Base-by-base conservation (phyloP, 352 stramenopile genomes). In the Globisporangium emineosum region DNA sequence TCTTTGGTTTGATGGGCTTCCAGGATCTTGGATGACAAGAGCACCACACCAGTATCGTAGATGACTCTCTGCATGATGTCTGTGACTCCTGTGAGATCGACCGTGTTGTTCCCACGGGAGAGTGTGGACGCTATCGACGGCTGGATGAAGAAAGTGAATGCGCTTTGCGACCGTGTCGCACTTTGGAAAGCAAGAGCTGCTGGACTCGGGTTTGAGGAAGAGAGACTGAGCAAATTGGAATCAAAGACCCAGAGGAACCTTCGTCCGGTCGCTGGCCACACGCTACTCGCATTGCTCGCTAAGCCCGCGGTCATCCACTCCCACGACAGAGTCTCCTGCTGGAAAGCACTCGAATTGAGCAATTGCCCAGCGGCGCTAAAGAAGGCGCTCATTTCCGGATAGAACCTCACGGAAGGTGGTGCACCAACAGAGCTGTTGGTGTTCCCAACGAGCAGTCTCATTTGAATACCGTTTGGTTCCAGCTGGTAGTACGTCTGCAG, bases 401-500 rank as follows among this genome's bases (percentile, higher is more conserved):
- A 62, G 17, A 65, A 73, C 30, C 50, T 19, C 2, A 47, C 19
- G 10, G 49, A 65, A 27, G 45, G 58, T 30, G 60, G 32, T 12
- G 42, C 7, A 27, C 30, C 7, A 30, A 10, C 56, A 49, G 55
- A 25, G 57, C 60, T 59, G 27, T 49, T 42, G 33, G 69, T 57
- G 21, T 58, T 64, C 9, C 60, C 60, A 23, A 54, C 62, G 2
- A 85, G 21, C 10, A 85, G 27, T 17, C 76, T 74, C 47, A 81
- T 51, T 23, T 62, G 66, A 62, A 82, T 69, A 1, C 64, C 65
- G 15, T 63, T 55, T 1, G 69, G 59, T 12, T 70, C 53, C 3
- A 64, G 9, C 25, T 49, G 53, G 47, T 86, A 86, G 12, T 67
- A 52, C 25, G 56, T 69, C 47, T 85, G 76, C 42, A 85, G 59